Conservation (phyloP, 305 asterid genomes). For the Rubia occidens region DNA sequence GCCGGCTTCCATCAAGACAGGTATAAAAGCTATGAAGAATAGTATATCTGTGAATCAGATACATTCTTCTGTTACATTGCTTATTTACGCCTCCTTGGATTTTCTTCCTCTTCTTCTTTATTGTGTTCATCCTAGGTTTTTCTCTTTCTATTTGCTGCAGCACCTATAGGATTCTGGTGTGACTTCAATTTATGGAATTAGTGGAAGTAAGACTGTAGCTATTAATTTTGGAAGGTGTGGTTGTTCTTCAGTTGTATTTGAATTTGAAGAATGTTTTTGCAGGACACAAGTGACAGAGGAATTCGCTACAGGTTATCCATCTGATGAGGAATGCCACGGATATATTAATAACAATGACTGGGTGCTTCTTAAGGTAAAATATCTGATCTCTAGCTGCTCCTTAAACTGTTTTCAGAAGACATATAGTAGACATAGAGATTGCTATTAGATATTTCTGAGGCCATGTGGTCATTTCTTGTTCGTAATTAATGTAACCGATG, state of each 20-base stretch:
- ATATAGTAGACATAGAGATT: background rate
- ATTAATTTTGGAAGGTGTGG: background rate
- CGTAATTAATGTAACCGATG: background rate
- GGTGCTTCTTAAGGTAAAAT: conserved; percentile 74
- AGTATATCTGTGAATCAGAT: background rate
- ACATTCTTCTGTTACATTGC: background rate
- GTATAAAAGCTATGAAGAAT: conserved; percentile 24
- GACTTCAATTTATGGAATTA: background rate
- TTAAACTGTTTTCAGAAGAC: background rate
- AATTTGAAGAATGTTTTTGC: conserved; percentile 24
- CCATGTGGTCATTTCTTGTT: background rate
- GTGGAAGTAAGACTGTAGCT: background rate
- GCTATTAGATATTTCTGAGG: background rate
- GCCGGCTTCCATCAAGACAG: conserved; percentile 70
- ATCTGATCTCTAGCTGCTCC: conserved; percentile 2
- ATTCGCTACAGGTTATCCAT: conserved; percentile 60
- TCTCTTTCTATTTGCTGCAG: conserved; percentile 39
- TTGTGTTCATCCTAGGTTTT: background rate
- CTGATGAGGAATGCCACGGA: conserved; percentile 82
- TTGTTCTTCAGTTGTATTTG: background rate
- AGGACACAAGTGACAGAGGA: conserved; percentile 60
- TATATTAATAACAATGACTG: conserved; percentile 69
- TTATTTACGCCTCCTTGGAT: background rate
- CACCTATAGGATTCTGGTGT: conserved; percentile 37
- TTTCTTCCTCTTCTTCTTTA: background rate